These are phyloP conservation scores for Penicillium sp. DNA, from an alignment of 2,329 filamentous ascomycete species.

Conservation along the genomic window DNA sequence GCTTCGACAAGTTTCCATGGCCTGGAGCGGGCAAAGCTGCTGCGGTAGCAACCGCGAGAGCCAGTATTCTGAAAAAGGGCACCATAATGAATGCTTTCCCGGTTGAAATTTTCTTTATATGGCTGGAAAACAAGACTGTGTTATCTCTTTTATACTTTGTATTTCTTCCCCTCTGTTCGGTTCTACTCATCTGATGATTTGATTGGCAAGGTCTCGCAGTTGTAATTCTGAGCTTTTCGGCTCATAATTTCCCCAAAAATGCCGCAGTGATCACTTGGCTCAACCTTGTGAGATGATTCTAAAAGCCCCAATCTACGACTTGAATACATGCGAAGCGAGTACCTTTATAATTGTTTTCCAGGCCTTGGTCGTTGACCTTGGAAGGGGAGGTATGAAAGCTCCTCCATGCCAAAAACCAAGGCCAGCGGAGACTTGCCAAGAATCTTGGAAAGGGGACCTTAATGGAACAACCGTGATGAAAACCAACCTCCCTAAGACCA, in stretches of 20 bases:
- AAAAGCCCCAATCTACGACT: background rate
- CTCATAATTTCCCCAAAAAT: background rate
- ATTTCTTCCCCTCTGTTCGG: background rate
- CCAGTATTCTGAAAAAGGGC: slow-evolving; percentile 9
- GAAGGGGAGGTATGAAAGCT: slow-evolving; percentile 8
- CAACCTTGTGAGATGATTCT: background rate
- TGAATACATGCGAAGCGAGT: slow-evolving; percentile 20
- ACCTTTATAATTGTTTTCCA: slow-evolving; percentile 29
- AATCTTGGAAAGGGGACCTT: slow-evolving; percentile 31
- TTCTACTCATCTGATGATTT: background rate
- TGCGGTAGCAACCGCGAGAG: slow-evolving; percentile 14
- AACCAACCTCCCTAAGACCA: slow-evolving; percentile 10
- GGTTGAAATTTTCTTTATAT: background rate
- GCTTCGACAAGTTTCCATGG: slow-evolving; percentile 16
- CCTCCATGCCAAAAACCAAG: slow-evolving; percentile 28
- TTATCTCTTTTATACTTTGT: background rate
- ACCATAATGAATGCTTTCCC: background rate
- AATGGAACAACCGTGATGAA: slow-evolving; percentile 16
- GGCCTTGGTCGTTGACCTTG: slow-evolving; percentile 8
- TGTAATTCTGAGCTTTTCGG: background rate
- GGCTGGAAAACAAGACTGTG: too few relatives aligned
- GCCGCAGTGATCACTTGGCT: slow-evolving; percentile 3
- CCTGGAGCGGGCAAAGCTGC: slow-evolving; percentile 18
- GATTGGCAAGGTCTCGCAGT: background rate
- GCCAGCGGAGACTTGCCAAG: slow-evolving; percentile 30